Evolutionary conservation across 2,329 filamentous ascomycete genomes (phyloP), one percentile per base, ranked within the genome.

Genomic region (Emericellopsis cladophorae): DNA sequence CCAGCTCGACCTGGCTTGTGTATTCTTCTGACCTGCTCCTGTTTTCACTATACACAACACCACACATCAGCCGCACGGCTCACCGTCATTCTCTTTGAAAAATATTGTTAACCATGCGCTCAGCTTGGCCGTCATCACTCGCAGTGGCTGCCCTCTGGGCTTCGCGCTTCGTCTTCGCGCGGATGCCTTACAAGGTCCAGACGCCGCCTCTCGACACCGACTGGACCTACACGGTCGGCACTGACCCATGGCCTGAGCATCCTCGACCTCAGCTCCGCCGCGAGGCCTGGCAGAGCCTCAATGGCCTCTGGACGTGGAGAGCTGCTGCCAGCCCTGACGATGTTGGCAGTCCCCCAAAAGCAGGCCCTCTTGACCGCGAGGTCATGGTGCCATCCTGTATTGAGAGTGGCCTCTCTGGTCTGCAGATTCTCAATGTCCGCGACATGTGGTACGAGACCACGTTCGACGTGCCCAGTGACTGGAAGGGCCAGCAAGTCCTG

Each of bases 221-320:
- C 6, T 74, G 69, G 69, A 74, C 70, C 1, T 53, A 60, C 40
- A 53, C 62, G 8, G 66, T 71, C 16, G 68, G 70, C 31, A 69
- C 60, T 1, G 56, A 66, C 31, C 69, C 70, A 0, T 74, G 70
- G 70, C 68, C 68, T 1, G 70, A 78, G 38, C 66, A 78, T 46
- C 74, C 74, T 9, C 67, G 74, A 0, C 74, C 74, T 3, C 72
- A 70, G 47, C 65, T 78, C 8, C 64, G 65, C 31, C 68, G 74
- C 5, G 59, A 70, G 5, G 49, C 57, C 5, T 79, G 74, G 74
- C 58, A 70, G 52, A 74, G 62, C 36, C 59, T 78, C 6, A 77
- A 78, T 43, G 74, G 74, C 0, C 65, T 78, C 5, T 78, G 74
- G 74, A 69, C 67, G 3, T 77, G 66, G 51, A 61, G 62, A 33